Evolutionary conservation across 371 early-diverging fungal species (phyloP), one percentile per base, ranked within the genome.

Genomic region (Mucor indicus): DNA sequence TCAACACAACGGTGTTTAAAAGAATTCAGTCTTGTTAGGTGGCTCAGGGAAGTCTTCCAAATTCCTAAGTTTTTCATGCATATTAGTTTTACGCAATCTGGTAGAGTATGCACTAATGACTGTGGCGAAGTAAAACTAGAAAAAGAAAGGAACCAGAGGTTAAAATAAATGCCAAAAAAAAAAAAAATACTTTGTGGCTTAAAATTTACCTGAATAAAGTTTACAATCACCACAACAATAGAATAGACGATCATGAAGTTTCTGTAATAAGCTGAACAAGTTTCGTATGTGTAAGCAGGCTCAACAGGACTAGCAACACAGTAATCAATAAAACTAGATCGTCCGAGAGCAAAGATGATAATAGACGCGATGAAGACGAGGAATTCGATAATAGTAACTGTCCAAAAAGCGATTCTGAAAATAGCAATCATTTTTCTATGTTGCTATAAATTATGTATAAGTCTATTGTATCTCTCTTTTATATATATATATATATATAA

Each of bases 1-100:
- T n/a, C n/a, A n/a, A n/a, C n/a, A n/a, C n/a, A n/a, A n/a, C n/a
- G n/a, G n/a, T n/a, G n/a, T 33, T 43, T 60, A 55, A 31, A 55
- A 51, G 30, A 51, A 50, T 15, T 59, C 60, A 13, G 44, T 38
- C 30, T 60, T 60, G 27, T 30, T 48, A 7, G 56, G 52, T 19
- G 50, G 55, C 44, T 60, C 61, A 45, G 64, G 64, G 36, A 59
- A 64, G 33, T 64, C 64, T 19, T 64, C 64, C 36, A 59, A 41
- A 37, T 59, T 53, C 32, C 64, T 42, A 35, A 64, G 60, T 21
- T 59, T 59, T 38, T 55, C 56, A 38, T 64, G 64, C 43, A 59
- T 51, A 15, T 59, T 64, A 8, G 52, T 55, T 44, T 60, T 51
- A 25, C 59, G 60, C 43, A 64, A 46, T 25, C 64, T 55, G 19